Conservation (phyloP, 2,329 filamentous ascomycete genomes). For the Phyllosticta citribraziliensis region DNA sequence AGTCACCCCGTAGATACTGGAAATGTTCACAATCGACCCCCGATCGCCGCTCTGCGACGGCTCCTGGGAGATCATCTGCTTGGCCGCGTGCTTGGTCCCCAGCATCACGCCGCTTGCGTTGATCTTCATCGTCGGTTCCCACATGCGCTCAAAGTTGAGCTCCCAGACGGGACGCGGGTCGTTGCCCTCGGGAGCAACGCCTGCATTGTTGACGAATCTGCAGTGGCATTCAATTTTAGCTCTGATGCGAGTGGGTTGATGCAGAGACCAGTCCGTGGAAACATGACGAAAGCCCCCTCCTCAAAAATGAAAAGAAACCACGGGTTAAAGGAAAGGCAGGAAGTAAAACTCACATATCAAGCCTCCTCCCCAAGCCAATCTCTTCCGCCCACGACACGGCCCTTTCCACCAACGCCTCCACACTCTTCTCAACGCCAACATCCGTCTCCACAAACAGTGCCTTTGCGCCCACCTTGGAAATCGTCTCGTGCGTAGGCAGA, state of each 20-base stretch:
- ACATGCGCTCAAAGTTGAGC: slow-evolving; percentile 19
- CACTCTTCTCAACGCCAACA: slow-evolving; percentile 17
- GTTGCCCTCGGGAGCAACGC: slow-evolving; percentile 19
- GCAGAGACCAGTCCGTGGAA: no score
- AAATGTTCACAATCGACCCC: slow-evolving; percentile 47
- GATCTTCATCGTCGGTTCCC: slow-evolving; percentile 22
- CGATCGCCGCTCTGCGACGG: slow-evolving; percentile 22
- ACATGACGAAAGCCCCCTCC: no score
- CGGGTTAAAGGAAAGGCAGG: background rate
- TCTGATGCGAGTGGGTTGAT: background rate
- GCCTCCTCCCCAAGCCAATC: slow-evolving; percentile 18
- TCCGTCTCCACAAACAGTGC: slow-evolving; percentile 19
- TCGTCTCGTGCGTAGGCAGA: slow-evolving; percentile 13
- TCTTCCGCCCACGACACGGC: slow-evolving; percentile 14
- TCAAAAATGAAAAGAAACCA: no score
- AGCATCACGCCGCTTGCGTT: slow-evolving; percentile 26
- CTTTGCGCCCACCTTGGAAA: slow-evolving; percentile 8
- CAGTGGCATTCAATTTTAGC: slow-evolving; percentile 10
- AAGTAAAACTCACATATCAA: slow-evolving; percentile 20
- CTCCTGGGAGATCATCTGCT: slow-evolving; percentile 25
- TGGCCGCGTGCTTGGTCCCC: slow-evolving; percentile 22
- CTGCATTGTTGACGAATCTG: slow-evolving; percentile 22
- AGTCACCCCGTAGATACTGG: slow-evolving; percentile 33
- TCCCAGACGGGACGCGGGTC: slow-evolving; percentile 14
- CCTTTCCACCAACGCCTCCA: slow-evolving; percentile 15